phyloP scores from a whole-genome alignment of 2,329 filamentous ascomycete genomes.

The Chaetomiaceae sp. region DNA sequence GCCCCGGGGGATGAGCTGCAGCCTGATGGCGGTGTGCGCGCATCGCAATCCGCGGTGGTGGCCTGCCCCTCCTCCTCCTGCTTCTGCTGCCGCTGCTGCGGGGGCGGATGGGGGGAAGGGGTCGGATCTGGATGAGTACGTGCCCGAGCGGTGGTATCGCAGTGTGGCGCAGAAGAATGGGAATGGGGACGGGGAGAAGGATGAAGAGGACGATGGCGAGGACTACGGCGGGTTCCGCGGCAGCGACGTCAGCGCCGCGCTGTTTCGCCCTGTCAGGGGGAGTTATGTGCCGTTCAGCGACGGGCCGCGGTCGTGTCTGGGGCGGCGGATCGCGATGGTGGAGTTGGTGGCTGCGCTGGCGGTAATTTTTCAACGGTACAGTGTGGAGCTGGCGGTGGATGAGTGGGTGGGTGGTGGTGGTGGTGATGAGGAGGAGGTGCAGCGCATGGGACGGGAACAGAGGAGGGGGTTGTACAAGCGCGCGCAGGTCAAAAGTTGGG shows the following conservation, averaged over 20 bases:
- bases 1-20: constrained; percentile 51
- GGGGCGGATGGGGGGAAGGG: too few relatives aligned
- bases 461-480: constrained; percentile 52
- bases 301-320: constrained; percentile 51
- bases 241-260: constrained; percentile 54
- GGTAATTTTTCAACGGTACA: constrained; percentile 52
- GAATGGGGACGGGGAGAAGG: constrained; percentile 21
- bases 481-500: constrained; percentile 50
- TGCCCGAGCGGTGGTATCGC: constrained; percentile 67
- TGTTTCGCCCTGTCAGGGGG: constrained; percentile 55
- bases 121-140: constrained; percentile 62
- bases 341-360: constrained; percentile 51
- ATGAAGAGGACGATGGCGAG: constrained; percentile 39
- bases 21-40: constrained; percentile 47
- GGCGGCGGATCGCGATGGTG: constrained; percentile 53
- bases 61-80: too few relatives aligned
- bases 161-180: constrained; percentile 22
- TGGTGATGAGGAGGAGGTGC: constrained; percentile 49
- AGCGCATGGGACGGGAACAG: constrained; percentile 39
- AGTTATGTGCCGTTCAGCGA: constrained; percentile 54
- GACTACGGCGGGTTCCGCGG: constrained; percentile 54
- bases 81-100: too few relatives aligned
- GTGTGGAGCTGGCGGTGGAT: constrained; percentile 64
- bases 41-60: constrained; percentile 69
- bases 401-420: constrained; percentile 51